Evolutionary conservation across 495 filamentous ascomycete species (phyloP).

Genomic region (Penicillium bovifimosum): DNA sequence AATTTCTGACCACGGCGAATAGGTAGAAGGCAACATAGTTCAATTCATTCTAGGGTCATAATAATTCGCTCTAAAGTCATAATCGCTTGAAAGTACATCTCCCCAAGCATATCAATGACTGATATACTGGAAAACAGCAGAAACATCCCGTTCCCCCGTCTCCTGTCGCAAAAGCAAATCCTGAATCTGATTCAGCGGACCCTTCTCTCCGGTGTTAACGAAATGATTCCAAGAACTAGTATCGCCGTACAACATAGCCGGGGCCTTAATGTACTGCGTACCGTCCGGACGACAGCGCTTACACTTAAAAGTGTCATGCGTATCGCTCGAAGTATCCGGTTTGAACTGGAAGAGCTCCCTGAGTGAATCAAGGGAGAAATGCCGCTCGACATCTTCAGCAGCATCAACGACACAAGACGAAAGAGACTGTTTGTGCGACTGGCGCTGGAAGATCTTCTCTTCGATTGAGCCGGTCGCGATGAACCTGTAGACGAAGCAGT

Average conservation of each 20-base stretch:
- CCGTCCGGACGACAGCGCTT: constrained; percentile 89
- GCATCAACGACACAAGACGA: constrained; percentile 97
- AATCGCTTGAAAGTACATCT: not conserved
- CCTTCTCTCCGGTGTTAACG: constrained; percentile 64
- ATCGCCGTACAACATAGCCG: constrained; percentile 93
- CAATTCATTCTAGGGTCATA: constrained; percentile 1
- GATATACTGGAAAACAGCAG: constrained; percentile 97
- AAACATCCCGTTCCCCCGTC: constrained; percentile 69
- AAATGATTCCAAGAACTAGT: constrained; percentile 99
- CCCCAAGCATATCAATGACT: constrained; percentile 59
- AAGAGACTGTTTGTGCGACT: constrained; percentile 95
- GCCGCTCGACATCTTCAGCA: constrained; percentile 92
- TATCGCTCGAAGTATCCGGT: constrained; percentile 78
- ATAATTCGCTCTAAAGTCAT: not conserved
- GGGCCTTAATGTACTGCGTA: constrained; percentile 78
- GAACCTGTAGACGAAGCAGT: constrained; percentile 98
- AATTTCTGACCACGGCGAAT: no score
- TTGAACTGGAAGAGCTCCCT: constrained; percentile 92
- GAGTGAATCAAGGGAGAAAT: constrained; percentile 85
- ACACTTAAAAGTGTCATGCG: constrained; percentile 98
- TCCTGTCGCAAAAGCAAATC: constrained; percentile 91
- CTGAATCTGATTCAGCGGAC: constrained; percentile 73
- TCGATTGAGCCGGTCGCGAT: constrained; percentile 97
- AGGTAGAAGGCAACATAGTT: not conserved
- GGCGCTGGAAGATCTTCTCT: constrained; percentile 98